phyloP scores from a whole-genome alignment of 225 moss, liverwort and hornwort species.

The Pseudoscleropodium purum region DNA sequence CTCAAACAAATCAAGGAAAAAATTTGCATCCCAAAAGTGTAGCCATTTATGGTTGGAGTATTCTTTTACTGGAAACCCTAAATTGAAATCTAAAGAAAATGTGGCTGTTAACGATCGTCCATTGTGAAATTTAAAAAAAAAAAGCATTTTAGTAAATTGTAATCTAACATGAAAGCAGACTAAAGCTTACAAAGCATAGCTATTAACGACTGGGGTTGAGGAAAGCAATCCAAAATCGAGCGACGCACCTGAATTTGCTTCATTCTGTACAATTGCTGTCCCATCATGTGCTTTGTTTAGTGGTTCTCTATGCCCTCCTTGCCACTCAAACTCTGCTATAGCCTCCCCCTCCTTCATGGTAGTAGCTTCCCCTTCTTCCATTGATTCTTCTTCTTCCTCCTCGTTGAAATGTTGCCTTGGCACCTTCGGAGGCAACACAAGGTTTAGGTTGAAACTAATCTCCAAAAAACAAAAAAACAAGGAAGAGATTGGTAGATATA shows the following conservation, averaged over 20 bases:
- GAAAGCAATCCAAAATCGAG: neutral
- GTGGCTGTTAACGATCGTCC: too few relatives aligned
- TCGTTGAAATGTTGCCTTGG: rapidly evolving
- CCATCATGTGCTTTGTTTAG: rapidly evolving
- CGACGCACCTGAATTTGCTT: rapidly evolving
- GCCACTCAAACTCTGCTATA: rapidly evolving
- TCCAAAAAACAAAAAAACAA: neutral
- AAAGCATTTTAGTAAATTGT: too few relatives aligned
- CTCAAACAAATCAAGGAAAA: too few relatives aligned
- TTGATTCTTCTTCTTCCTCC: rapidly evolving
- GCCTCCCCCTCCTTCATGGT: too few relatives aligned
- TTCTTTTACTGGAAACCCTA: too few relatives aligned
- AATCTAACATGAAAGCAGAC: too few relatives aligned
- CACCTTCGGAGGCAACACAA: neutral
- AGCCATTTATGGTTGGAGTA: too few relatives aligned
- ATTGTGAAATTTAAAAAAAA: too few relatives aligned
- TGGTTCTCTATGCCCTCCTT: neutral
- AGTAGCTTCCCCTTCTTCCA: too few relatives aligned
- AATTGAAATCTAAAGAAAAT: too few relatives aligned
- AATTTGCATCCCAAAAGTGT: too few relatives aligned
- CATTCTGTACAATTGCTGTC: rapidly evolving
- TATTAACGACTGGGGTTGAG: rapidly evolving
- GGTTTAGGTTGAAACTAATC: neutral
- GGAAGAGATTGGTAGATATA: neutral
- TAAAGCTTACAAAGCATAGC: rapidly evolving